Base-by-base conservation (phyloP, 1,284 basidiomycete species). In the Leccinum pachyderme region DNA sequence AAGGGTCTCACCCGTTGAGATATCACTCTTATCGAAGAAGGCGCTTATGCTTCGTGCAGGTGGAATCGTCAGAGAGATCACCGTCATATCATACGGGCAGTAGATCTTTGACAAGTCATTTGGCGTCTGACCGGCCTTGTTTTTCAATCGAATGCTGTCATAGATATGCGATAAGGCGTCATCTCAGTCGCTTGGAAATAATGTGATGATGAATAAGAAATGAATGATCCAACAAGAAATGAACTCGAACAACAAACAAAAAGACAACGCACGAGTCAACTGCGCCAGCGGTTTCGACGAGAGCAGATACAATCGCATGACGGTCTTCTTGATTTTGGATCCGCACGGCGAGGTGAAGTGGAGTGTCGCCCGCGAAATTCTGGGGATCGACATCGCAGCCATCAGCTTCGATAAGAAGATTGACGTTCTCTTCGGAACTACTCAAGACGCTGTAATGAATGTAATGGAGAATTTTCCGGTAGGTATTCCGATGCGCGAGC, bases 331-430 rank as follows among this genome's bases (percentile, higher is more conserved):
- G 48, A 49, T 68, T 52, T 31, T 32, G 15, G 27, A 69, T 59
- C 41, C 54, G 46, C 29, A 72, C 58, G 2, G 70, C 66, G 28
- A 69, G 58, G 31, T 69, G 66, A 24, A 69, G 60, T 2, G 67
- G 67, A 7, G 69, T 72, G 9, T 72, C 44, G 3, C 70, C 69
- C 22, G 46, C 32, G 2, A 27, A 51, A 39, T 72, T 72, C 51
- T 59, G 59, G 6, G 56, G 60, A 43, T 69, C 71, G 33, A 69
- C 68, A 1, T 69, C 71, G 41, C 71, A 72, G 7, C 68, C 69
- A 5, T 65, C 50, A 1, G 62, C 62, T 53, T 63, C 63, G 44
- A 72, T 70, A 39, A 66, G 49, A 47, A 31, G 54, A 27, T 54
- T 15, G 41, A 69, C 59, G 22, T 72, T 28, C 15, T 64, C 64